Evolutionary conservation across 805 yeast genomes (phyloP), one percentile per base, ranked within the genome.

Genomic region (Ogataea neopini): DNA sequence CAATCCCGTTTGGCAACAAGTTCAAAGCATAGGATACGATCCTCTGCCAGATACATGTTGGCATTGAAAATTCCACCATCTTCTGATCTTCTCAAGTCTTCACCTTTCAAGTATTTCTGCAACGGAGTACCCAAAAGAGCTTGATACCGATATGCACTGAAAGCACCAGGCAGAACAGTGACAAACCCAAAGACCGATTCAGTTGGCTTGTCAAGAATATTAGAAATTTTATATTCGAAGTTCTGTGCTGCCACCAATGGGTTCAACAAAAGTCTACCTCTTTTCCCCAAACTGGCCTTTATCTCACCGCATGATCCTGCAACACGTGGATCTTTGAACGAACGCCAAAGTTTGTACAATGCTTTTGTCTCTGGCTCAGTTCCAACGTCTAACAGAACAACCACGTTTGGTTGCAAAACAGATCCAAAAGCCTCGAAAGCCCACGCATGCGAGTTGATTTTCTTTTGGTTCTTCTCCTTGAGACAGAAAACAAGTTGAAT

Each of bases 251-350:
- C 97, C 8, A 92, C 92, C 47, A 92, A 68, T 7, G 99, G 98
- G 62, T 92, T 92, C 13, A 83, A 54, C 37, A 92, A 70, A 30
- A 75, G 61, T 20, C 59, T 59, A 36, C 67, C 67, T 13, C 70
- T 67, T 40, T 61, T 66, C 2, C 98, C 97, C 45, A 91, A 70
- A 66, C 85, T 83, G 0, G 94, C 95, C 54, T 82, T 84, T 68
- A 94, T 92, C 64, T 94, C 98, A 45, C 99, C 99, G 79, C 99
- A 92, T 1, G 97, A 96, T 33, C 99, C 99, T 2, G 96, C 99
- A 17, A 92, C 95, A 45, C 81, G 78, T 1, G 89, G 85, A 57
- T 83, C 76, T 50, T 74, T 74, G 62, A 92, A 94, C 34, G 91
- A 80, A 64, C 83, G 83, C 99, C 99, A 92, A 47, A 94, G 70